Conservation (phyloP, 768 basidiomycete species). For the Mycena indigotica region DNA sequence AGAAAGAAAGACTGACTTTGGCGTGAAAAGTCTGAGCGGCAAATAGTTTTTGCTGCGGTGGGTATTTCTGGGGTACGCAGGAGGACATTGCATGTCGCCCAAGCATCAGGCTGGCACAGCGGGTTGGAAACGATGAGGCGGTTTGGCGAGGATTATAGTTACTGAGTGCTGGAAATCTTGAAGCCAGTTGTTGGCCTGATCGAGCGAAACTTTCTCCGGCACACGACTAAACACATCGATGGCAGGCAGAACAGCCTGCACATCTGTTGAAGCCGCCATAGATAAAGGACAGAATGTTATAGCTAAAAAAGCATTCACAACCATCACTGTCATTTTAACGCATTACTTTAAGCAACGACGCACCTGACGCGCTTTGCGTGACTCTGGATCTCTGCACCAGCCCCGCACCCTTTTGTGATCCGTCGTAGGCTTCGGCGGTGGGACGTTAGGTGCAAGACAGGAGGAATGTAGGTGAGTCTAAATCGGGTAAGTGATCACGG, state of each 20-base stretch:
- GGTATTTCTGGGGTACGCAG: constrained; percentile 81
- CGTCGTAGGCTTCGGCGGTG: too few species aligned
- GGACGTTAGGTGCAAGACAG: too few species aligned
- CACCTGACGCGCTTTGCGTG: too few species aligned
- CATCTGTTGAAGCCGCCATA: constrained; percentile 59
- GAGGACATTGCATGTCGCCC: constrained; percentile 92
- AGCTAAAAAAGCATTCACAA: too few species aligned
- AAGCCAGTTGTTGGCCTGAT: constrained; percentile 91
- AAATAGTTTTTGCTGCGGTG: constrained; percentile 81
- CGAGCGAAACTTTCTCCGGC: constrained; percentile 81
- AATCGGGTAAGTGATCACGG: too few species aligned
- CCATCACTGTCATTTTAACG: too few species aligned
- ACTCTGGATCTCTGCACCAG: too few species aligned
- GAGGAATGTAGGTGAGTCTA: too few species aligned
- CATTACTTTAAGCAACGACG: too few species aligned
- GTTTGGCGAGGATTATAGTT: constrained; percentile 74
- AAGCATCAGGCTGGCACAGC: constrained; percentile 89
- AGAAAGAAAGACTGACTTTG: constrained; percentile 64
- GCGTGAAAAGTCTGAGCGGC: constrained; percentile 95
- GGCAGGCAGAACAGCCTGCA: constrained; percentile 73
- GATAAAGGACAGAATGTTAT: too few species aligned
- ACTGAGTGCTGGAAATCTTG: constrained; percentile 99
- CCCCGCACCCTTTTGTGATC: too few species aligned
- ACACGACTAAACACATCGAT: constrained; percentile 78
- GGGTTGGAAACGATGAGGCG: constrained; percentile 69